Base-by-base conservation (phyloP, 768 basidiomycete species). In the Suillus paluster region DNA sequence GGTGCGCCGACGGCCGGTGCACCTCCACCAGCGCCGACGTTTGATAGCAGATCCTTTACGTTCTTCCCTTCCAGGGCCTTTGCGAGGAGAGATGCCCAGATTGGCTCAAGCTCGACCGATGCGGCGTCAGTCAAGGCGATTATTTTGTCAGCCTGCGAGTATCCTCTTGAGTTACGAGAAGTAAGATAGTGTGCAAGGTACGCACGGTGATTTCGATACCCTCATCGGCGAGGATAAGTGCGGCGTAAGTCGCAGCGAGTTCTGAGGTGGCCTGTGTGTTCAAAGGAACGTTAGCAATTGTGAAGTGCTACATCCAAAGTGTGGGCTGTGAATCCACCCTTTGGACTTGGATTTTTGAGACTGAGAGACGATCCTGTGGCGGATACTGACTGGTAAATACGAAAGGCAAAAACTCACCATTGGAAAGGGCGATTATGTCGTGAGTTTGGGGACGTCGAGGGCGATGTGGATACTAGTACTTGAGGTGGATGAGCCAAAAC, bases 61-160 rank as follows among this genome's bases (percentile, higher is more conserved):
- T 99, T 88, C 86, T 97, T 97, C 72, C 96, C 97, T 80, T 97
- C 95, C 58, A 99, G 89, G 39, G 97, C 97, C 79, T 97, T 99
- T 65, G 97, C 92, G 73, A 99, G 93, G 71, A 99, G 91, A 15
- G 90, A 79, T 62, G 95, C 95, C 97, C 97, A 99, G 83, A 99
- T 99, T 61, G 96, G 86, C 80, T 99, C 97, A 63, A 97, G 72
- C 27, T 97, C 95, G 66, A 94, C 82, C 61, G 80, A 80, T 58
- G 97, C 97, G 59, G 94, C 96, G 60, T 74, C 77, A 70, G 92
- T 94, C 74, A 99, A 77, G n/a, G 94, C 81, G 70, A 82, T 63
- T 75, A 99, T 92, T 84, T 97, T 98, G 77, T 99, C 97, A 63
- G 94, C 76, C 96, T 98, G 71, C 1, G 62, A 25, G 17, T 57